Evolutionary conservation across 106 monocot species (phyloP).

Genomic region (Phalaenopsis aphrodite): DNA sequence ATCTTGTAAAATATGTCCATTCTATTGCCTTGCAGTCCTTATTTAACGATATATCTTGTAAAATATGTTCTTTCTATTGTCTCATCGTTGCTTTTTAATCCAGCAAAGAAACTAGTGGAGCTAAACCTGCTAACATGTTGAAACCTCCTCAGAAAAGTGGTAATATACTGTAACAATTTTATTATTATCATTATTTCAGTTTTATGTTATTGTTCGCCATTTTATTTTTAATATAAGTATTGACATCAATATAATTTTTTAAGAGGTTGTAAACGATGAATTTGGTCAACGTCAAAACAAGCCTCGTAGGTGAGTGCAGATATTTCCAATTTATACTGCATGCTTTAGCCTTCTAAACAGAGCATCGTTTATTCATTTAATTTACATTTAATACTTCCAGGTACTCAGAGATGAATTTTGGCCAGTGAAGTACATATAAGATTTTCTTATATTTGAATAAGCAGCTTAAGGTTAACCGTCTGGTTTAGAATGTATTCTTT

Average conservation of each 20-base stretch:
- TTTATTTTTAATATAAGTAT: conserved; percentile 1
- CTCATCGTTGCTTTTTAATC: background rate
- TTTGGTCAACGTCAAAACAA: conserved; percentile 83
- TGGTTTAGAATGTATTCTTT: conserved; percentile 4
- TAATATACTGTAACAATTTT: conserved; percentile 7
- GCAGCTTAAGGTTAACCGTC: conserved; percentile 27
- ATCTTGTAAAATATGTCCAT: background rate
- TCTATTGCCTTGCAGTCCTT: background rate
- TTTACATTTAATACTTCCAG: conserved; percentile 18
- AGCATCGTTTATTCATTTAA: background rate
- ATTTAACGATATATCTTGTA: background rate
- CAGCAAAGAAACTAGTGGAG: conserved; percentile 32
- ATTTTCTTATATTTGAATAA: conserved; percentile 32
- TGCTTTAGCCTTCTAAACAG: background rate
- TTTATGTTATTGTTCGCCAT: background rate
- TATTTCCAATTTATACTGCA: background rate
- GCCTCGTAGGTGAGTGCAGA: conserved; percentile 69
- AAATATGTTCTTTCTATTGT: background rate
- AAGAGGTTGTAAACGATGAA: conserved; percentile 75
- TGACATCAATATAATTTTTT: conserved; percentile 1
- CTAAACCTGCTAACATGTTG: conserved; percentile 23
- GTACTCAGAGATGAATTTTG: conserved; percentile 85
- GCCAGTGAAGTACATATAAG: conserved; percentile 46
- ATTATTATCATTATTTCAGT: background rate
- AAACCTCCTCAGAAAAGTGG: conserved; percentile 49